phyloP scores from a whole-genome alignment of 2,329 filamentous ascomycete species.

The Fusarium pilosicola region DNA sequence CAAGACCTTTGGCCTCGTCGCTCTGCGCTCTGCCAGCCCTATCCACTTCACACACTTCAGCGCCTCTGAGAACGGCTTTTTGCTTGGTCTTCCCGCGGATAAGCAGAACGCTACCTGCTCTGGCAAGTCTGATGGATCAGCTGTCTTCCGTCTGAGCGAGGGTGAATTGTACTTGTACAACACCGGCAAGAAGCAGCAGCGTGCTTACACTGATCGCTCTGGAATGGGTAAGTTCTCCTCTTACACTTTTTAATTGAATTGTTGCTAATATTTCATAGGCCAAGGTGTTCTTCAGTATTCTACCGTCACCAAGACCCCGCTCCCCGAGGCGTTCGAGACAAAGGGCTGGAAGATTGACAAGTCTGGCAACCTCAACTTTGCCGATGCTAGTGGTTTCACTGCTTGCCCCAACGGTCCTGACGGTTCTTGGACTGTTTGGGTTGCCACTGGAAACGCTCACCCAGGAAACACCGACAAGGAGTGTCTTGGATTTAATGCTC shows the following conservation, averaged over 20 bases:
- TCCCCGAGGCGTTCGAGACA: slow-evolving; percentile 56
- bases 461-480: slow-evolving; percentile 50
- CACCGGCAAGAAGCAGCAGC: slow-evolving; percentile 54
- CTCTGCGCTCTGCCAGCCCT: slow-evolving; percentile 58
- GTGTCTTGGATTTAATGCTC: slow-evolving; percentile 51
- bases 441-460: slow-evolving; percentile 42
- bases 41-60: slow-evolving; percentile 59
- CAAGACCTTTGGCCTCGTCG: slow-evolving; percentile 57
- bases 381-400: slow-evolving; percentile 49
- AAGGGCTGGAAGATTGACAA: slow-evolving; percentile 59
- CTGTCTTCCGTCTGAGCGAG: slow-evolving; percentile 59
- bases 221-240: slow-evolving; percentile 61
- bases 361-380: slow-evolving; percentile 19
- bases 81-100: slow-evolving; percentile 50
- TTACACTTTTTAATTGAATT: accelerated
- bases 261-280: slow-evolving; percentile 46
- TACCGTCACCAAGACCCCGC: slow-evolving; percentile 46
- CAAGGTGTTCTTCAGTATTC: slow-evolving; percentile 65
- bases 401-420: slow-evolving; percentile 61
- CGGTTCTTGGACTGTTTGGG: slow-evolving; percentile 55
- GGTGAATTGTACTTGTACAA: slow-evolving; percentile 60
- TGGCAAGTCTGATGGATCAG: slow-evolving; percentile 50
- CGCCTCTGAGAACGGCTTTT: slow-evolving; percentile 57
- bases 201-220: slow-evolving; percentile 65
- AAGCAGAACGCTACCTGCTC: slow-evolving; percentile 61